Evolutionary conservation across 805 yeast species (phyloP).

Genomic region (Barnettozyma sp.): DNA sequence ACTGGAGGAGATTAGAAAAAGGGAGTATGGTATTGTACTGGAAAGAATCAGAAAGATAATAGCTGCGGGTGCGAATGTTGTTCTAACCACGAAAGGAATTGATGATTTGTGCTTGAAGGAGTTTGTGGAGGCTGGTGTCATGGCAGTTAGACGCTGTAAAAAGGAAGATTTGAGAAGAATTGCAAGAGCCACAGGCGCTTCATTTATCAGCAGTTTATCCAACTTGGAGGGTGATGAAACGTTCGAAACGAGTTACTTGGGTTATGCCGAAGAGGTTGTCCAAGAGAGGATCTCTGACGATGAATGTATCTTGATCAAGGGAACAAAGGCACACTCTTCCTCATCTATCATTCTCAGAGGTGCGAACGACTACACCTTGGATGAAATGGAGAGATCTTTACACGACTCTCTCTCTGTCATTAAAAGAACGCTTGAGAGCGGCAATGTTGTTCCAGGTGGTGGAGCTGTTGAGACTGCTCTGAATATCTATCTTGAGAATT

Average conservation of each 20-base stretch:
- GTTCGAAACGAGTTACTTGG: conserved; percentile 74
- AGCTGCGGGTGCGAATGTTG: conserved; percentile 79
- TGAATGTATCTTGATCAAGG: conserved; percentile 91
- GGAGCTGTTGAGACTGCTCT: conserved; percentile 98
- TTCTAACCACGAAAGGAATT: conserved; percentile 91
- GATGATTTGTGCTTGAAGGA: conserved; percentile 97
- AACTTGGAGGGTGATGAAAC: conserved; percentile 90
- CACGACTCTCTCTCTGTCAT: conserved; percentile 94
- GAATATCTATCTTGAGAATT: conserved; percentile 89
- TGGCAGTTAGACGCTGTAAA: conserved; percentile 91
- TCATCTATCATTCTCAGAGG: conserved; percentile 92
- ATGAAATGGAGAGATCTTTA: conserved; percentile 96
- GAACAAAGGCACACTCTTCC: conserved; percentile 90
- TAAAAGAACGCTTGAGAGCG: conserved; percentile 92
- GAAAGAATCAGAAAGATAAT: conserved; percentile 82
- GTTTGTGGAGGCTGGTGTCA: conserved; percentile 81
- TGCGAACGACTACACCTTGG: conserved; percentile 88
- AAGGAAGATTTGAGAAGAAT: conserved; percentile 95
- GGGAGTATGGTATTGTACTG: conserved; percentile 66
- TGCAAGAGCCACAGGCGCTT: conserved; percentile 97
- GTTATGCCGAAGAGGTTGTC: conserved; percentile 85
- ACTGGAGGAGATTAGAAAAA: conserved; percentile 86
- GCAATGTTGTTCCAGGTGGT: conserved; percentile 96
- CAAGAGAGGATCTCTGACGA: conserved; percentile 91
- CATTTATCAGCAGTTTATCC: conserved; percentile 77